Base-by-base conservation (phyloP, 306 rosid genomes). In the Alnus glutinosa region DNA sequence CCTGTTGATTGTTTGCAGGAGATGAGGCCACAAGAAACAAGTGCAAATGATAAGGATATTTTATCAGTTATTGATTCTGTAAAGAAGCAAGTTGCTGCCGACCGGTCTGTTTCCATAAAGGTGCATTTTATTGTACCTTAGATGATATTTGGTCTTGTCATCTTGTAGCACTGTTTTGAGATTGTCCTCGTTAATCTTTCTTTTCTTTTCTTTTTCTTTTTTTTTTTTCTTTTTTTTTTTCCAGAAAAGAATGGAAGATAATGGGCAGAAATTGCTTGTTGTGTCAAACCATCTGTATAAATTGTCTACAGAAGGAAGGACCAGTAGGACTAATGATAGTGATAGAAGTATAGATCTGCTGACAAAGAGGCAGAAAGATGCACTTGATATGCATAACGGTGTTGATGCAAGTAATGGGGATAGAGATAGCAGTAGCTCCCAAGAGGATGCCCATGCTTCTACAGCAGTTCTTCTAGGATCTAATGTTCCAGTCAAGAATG, bases 401-500 rank as follows among this genome's bases (percentile, higher is more conserved):
- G 82, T 87, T 73, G 88, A 86, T 77, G 86, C 85, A 19, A 89
- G 86, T 87, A 81, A 83, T 79, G 97, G 86, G 77, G 89, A 87
- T 79, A 63, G 71, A 30, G 97, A 90, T 87, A 78, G 77, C 55
- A 83, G 84, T 82, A 84, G 88, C 80, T 84, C 85, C 37, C 91
- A 88, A 74, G 99, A 93, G 67, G 97, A 93, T 68, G 78, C 39
- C 82, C 90, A 89, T 83, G 87, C 89, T 72, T 91, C 94, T 79
- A 87, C 97, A 14, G 98, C 99, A 57, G 98, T 96, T 89, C 98
- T 96, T 89, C 83, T 96, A 58, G 99, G 97, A 76, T 90, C 93
- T 79, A 93, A 91, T 86, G 94, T 93, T 79, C 88, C 99, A 48
- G 92, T 89, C 63, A 93, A 91, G 90, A 96, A 90, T 86, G 92